Evolutionary conservation across 2,329 filamentous ascomycete species (phyloP).

Genomic region (Nothophoma quercina): DNA sequence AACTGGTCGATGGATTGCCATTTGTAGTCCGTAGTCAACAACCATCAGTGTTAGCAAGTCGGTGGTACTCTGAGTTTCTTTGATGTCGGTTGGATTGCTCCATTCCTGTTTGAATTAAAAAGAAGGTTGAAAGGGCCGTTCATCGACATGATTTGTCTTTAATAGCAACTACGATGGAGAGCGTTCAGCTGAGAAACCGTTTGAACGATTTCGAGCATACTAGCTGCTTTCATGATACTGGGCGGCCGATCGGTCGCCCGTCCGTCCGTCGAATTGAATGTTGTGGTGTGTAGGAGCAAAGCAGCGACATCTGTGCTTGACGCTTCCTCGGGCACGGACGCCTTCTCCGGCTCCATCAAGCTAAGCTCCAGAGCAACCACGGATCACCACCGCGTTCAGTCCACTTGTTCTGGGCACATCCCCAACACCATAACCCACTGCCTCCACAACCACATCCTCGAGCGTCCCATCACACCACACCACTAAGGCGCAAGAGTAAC

Average conservation of each 20-base stretch:
- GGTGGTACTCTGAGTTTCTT: neutral
- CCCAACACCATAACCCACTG: slow-evolving; percentile 1
- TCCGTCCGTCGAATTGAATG: too few species aligned
- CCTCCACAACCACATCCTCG: neutral
- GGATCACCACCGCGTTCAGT: slow-evolving; percentile 16
- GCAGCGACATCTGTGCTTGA: too few species aligned
- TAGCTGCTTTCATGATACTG: too few species aligned
- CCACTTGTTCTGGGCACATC: slow-evolving; percentile 13
- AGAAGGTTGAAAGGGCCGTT: too few species aligned
- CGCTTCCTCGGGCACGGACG: too few species aligned
- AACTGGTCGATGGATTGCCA: neutral
- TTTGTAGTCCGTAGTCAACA: neutral
- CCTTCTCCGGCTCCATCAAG: neutral
- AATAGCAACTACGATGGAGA: too few species aligned
- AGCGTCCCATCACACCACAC: neutral
- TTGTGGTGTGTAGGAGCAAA: too few species aligned
- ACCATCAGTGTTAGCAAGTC: neutral
- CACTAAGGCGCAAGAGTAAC: neutral
- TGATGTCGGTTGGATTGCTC: neutral
- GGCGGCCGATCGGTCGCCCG: too few species aligned
- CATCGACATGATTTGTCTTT: too few species aligned
- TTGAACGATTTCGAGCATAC: too few species aligned
- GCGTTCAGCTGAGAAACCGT: too few species aligned
- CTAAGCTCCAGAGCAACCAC: slow-evolving; percentile 7
- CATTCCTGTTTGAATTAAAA: neutral